Conservation (phyloP, 2,329 filamentous ascomycete genomes). For the Dactylellina sp. region DNA sequence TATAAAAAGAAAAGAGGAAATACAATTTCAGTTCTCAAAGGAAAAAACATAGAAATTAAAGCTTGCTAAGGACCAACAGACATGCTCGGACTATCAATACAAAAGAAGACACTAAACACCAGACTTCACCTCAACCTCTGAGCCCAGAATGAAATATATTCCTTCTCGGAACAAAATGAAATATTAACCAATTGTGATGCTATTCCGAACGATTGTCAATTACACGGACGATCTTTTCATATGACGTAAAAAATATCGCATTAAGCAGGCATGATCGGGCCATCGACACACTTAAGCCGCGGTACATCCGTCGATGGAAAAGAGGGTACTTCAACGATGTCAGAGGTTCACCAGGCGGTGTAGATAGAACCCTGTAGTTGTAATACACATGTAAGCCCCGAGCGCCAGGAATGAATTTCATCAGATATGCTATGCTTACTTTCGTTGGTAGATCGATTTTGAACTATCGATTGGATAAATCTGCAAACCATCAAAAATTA, state of each 20-base stretch:
- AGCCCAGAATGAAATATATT: not conserved
- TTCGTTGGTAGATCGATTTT: slow-evolving; percentile 74
- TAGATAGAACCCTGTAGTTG: slow-evolving; percentile 39
- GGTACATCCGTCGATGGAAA: slow-evolving; percentile 82
- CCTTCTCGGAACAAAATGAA: not conserved
- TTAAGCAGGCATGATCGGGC: slow-evolving; percentile 84
- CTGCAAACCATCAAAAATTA: slow-evolving; percentile 59
- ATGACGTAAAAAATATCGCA: slow-evolving; percentile 89
- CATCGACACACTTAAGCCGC: slow-evolving; percentile 85
- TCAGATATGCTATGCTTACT: slow-evolving; percentile 25
- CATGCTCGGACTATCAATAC: slow-evolving; percentile 31
- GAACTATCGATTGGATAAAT: slow-evolving; percentile 66
- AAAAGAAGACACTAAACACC: slow-evolving; percentile 5
- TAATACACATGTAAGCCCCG: slow-evolving; percentile 58
- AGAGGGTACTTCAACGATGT: slow-evolving; percentile 77
- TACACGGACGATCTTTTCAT: slow-evolving; percentile 77
- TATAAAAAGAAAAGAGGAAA: no score
- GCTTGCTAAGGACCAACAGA: no score
- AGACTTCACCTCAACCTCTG: not conserved
- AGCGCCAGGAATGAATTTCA: not conserved
- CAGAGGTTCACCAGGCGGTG: slow-evolving; percentile 45
- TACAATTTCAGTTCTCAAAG: not conserved
- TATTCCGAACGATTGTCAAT: slow-evolving; percentile 56
- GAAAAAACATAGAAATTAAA: not conserved
- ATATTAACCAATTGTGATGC: not conserved